Conservation (phyloP, 805 yeast genomes). For the Pichia gijzeniarum region DNA sequence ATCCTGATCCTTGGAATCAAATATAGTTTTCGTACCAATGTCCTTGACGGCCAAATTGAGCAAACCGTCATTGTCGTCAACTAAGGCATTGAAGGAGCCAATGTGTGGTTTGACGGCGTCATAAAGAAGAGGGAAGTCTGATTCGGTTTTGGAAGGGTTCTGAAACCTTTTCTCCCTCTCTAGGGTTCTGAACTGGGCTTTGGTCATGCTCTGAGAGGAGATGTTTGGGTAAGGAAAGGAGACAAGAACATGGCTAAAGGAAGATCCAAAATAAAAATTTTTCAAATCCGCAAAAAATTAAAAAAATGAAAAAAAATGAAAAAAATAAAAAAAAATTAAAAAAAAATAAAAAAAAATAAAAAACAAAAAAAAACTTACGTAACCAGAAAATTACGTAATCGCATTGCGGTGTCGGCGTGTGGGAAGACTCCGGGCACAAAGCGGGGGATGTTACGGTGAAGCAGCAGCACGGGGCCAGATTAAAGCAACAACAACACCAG, state of each 20-base stretch:
- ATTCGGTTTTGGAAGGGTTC: constrained; percentile 83
- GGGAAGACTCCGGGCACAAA: too few relatives aligned
- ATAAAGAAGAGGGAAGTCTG: constrained; percentile 71
- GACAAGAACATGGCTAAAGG: background rate
- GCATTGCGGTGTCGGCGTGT: too few relatives aligned
- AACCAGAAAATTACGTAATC: too few relatives aligned
- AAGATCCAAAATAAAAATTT: background rate
- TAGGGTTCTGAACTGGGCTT: constrained; percentile 68
- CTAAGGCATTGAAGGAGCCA: constrained; percentile 92
- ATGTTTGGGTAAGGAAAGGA: too few relatives aligned
- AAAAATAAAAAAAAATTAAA: background rate
- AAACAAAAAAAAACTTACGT: background rate
- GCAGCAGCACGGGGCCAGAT: too few relatives aligned
- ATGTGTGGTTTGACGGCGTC: constrained; percentile 95
- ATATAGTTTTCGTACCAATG: constrained; percentile 79
- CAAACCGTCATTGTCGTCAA: constrained; percentile 62
- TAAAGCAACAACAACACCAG: too few relatives aligned
- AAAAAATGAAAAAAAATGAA: background rate
- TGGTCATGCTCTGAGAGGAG: constrained; percentile 13
- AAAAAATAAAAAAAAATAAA: background rate
- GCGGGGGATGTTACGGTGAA: too few relatives aligned
- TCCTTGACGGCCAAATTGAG: constrained; percentile 81
- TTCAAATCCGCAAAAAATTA: background rate
- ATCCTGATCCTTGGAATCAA: constrained; percentile 65
- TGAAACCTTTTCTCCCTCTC: constrained; percentile 82